Evolutionary conservation across 805 yeast species (phyloP).

Genomic region (Yamadazyma phyllophila): DNA sequence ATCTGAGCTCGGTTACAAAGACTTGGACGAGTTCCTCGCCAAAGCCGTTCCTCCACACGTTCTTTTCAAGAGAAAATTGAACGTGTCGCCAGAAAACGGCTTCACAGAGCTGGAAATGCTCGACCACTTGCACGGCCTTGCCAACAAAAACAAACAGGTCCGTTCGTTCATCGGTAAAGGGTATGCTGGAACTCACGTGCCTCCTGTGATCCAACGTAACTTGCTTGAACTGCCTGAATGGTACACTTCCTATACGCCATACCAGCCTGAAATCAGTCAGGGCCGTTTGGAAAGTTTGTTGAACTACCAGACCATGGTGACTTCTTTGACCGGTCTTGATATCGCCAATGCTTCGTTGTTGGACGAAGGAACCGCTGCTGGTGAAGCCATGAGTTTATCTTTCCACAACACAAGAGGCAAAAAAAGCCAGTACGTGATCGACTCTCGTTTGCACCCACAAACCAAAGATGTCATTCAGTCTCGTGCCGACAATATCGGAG

Average conservation of each 20-base stretch:
- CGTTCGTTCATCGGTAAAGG: constrained; percentile 90
- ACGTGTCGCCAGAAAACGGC: constrained; percentile 69
- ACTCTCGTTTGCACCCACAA: constrained; percentile 76
- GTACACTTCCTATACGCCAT: constrained; percentile 98
- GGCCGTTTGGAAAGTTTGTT: constrained; percentile 89
- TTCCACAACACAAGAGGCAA: constrained; percentile 67
- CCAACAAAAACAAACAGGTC: constrained; percentile 69
- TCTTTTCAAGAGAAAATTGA: constrained; percentile 62
- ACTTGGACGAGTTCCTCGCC: constrained; percentile 67
- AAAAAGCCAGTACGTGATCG: constrained; percentile 67
- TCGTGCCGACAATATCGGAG: constrained; percentile 73
- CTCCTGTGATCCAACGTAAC: constrained; percentile 92
- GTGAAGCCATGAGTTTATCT: constrained; percentile 90
- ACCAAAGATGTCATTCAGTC: constrained; percentile 76
- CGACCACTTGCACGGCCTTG: constrained; percentile 62
- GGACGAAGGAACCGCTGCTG: constrained; percentile 97
- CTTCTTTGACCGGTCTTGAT: constrained; percentile 91
- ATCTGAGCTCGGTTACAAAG: constrained; percentile 56
- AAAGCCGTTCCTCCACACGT: constrained; percentile 78
- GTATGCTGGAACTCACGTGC: constrained; percentile 84
- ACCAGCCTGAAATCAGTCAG: constrained; percentile 97
- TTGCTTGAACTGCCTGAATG: constrained; percentile 92
- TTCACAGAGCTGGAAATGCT: constrained; percentile 81
- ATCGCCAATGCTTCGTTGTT: constrained; percentile 91
- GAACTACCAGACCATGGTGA: constrained; percentile 88